Percentiles rank a stretch among this genome's conserved stretches.
phyloP scores from a whole-genome alignment of 805 yeast species.

The Suhomyces vadensis region DNA sequence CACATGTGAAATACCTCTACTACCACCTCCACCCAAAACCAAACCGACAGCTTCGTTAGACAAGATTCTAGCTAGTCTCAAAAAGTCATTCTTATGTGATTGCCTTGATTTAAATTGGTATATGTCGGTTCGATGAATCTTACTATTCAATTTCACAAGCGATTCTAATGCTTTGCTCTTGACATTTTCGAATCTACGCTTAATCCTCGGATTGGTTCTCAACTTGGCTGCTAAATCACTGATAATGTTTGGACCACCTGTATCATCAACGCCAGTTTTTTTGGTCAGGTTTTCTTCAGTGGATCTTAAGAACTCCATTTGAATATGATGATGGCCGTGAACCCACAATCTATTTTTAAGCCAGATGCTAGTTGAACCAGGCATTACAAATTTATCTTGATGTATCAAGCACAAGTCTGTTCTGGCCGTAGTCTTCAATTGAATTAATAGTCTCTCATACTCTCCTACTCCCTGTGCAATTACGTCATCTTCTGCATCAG shows the following conservation, averaged over 20 bases:
- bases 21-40: constrained; percentile 97
- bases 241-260: constrained; percentile 22
- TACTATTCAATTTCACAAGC: constrained; percentile 25
- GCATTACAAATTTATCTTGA: constrained; percentile 75
- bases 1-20: constrained; percentile 88
- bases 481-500: constrained; percentile 69
- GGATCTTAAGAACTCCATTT: constrained; percentile 49
- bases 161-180: constrained; percentile 31
- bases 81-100: constrained; percentile 81
- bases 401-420: constrained; percentile 85
- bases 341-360: constrained; percentile 86
- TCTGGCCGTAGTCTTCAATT: constrained; percentile 78
- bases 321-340: constrained; percentile 89
- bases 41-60: constrained; percentile 94
- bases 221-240: constrained; percentile 39
- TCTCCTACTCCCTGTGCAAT: constrained; percentile 74
- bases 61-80: constrained; percentile 82
- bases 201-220: constrained; percentile 36
- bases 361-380: constrained; percentile 87
- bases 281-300: constrained; percentile 13
- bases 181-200: constrained; percentile 32
- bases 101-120: constrained; percentile 33
- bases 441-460: constrained; percentile 73
- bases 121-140: constrained; percentile 21
- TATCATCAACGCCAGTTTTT: constrained; percentile 12